Conservation (phyloP, 2,329 filamentous ascomycete genomes). For the Clonostachys rosea region DNA sequence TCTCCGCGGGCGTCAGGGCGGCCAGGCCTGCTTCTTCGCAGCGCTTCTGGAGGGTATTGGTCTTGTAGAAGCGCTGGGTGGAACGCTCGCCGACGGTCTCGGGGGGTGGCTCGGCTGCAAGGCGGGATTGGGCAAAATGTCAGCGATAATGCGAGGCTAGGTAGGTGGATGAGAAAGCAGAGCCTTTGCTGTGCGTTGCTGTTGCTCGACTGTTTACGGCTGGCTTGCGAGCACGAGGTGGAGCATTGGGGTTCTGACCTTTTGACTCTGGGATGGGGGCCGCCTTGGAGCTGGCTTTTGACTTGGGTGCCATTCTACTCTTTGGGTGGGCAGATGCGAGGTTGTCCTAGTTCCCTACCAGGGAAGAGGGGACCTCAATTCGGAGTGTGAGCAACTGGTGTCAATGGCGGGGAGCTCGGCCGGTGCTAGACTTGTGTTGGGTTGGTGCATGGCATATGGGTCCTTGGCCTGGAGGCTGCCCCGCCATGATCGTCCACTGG, state of each 20-base stretch:
- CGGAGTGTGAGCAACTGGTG: no score
- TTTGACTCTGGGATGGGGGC: constrained; percentile 11
- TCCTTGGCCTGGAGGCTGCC: no score
- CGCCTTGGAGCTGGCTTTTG: constrained; percentile 26
- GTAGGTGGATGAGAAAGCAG: no score
- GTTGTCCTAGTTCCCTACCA: no score
- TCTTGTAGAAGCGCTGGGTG: constrained; percentile 40
- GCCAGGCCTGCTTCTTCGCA: constrained; percentile 38
- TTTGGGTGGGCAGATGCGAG: constrained; percentile 3
- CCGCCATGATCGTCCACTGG: no score
- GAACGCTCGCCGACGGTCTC: constrained; percentile 44
- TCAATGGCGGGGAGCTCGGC: no score
- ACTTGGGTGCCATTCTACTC: constrained; percentile 27
- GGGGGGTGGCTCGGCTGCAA: constrained; percentile 19
- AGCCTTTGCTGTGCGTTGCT: no score
- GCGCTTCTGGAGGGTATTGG: constrained; percentile 41
- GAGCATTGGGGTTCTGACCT: constrained; percentile 7
- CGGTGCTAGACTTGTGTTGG: no score
- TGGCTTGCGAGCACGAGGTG: neutral
- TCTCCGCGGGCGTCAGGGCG: constrained; percentile 40
- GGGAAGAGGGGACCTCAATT: no score
- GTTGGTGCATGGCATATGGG: no score
- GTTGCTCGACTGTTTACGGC: no score
- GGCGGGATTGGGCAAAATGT: neutral
- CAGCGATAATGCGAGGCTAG: neutral